Base-by-base conservation (phyloP, 306 rosid genomes). In the Citrullus colocynthis region DNA sequence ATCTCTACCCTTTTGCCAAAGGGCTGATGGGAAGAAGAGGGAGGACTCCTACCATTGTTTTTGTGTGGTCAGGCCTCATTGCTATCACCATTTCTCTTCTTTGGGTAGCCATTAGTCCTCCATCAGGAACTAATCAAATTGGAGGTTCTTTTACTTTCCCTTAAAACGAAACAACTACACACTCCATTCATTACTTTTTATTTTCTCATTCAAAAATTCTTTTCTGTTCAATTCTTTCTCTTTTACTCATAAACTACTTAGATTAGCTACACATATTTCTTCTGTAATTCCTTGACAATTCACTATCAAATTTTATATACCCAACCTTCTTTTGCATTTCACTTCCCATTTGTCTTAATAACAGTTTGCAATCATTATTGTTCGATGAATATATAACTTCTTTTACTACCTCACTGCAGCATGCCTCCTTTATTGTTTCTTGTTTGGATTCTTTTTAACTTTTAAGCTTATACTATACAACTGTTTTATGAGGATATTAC, bases 1-100 rank as follows among this genome's bases (percentile, higher is more conserved):
- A 93, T 88, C 89, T 93, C 51, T 93, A 93, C 80, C 98, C 98
- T 41, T 93, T 93, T 14, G 97, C 98, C 11, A 93, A 93, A 82
- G 97, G 98, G 67, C 80, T 93, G 83, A 93, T 93, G 98, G 98
- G 98, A 82, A 85, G 97, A 84, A 88, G 98, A 78, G 98, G 96
- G 13, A 88, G 86, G 81, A 93, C 98, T 6, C 98, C 98, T 28
- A 93, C 98, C 87, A 89, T 91, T 89, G 98, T 93, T 82, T 93
- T 88, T 87, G 98, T 95, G 30, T 95, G 98, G 98, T 95, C 98
- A 52, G 98, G 97, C 6, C 89, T 95, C 18, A 51, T 51, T 51
- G 56, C 56, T 13, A 51, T 51, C 56, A 51, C 56, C 7, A 51
- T 51, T 13, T 51, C 56, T 51, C 56, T 51, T 51, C 88, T 93